Evolutionary conservation across 2,329 filamentous ascomycete genomes (phyloP).

Genomic region (Dactylonectria estremocensis): DNA sequence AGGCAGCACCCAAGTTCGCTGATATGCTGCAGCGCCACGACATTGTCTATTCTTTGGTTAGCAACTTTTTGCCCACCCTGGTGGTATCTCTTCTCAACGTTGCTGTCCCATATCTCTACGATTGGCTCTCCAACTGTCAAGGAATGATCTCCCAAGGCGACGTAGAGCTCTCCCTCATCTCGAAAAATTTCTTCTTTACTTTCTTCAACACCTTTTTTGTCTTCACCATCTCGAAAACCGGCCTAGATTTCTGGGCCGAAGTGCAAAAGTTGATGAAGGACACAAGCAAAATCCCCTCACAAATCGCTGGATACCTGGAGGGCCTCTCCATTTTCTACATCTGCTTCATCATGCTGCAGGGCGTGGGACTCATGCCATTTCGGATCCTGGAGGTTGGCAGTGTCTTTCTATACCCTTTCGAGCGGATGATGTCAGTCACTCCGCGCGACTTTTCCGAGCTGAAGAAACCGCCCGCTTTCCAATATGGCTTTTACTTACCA

Average conservation of each 20-base stretch:
- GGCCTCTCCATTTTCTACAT: slow-evolving; percentile 87
- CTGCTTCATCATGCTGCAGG: slow-evolving; percentile 94
- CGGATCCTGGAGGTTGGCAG: slow-evolving; percentile 91
- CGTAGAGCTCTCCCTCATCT: slow-evolving; percentile 93
- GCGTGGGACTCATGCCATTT: slow-evolving; percentile 93
- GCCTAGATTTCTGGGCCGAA: slow-evolving; percentile 80
- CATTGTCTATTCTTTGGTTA: slow-evolving; percentile 82
- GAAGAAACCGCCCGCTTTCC: slow-evolving; percentile 86
- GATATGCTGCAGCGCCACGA: slow-evolving; percentile 77
- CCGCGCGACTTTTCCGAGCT: slow-evolving; percentile 91
- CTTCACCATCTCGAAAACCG: slow-evolving; percentile 90
- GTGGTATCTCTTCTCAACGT: slow-evolving; percentile 90
- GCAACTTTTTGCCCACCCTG: slow-evolving; percentile 89
- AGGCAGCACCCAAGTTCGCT: slow-evolving; percentile 79
- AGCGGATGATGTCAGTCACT: slow-evolving; percentile 84
- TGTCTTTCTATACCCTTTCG: slow-evolving; percentile 86
- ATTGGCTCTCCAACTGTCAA: slow-evolving; percentile 91
- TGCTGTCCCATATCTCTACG: slow-evolving; percentile 93
- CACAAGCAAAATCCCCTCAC: slow-evolving; percentile 82
- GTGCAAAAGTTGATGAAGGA: slow-evolving; percentile 84
- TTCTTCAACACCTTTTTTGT: slow-evolving; percentile 99
- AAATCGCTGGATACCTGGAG: slow-evolving; percentile 83
- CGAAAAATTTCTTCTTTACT: slow-evolving; percentile 99
- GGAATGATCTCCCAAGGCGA: slow-evolving; percentile 97
- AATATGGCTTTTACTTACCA: slow-evolving; percentile 95